Conservation (phyloP, 2,329 filamentous ascomycete species). For the Pseudogymnoascus sp. region DNA sequence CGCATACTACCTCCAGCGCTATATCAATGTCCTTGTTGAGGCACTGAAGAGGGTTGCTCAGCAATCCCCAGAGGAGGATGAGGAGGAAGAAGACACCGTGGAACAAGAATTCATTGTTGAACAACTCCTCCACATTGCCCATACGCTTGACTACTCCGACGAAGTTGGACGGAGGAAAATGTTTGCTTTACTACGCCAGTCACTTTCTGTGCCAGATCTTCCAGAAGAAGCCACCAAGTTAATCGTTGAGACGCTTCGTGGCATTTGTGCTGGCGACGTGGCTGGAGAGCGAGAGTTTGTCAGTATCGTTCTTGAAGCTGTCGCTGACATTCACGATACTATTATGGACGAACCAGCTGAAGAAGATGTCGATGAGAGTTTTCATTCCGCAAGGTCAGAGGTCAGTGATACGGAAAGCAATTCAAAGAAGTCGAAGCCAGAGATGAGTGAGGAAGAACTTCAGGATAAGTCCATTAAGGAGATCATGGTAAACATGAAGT, state of each 20-base stretch:
- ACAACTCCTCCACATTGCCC: slow-evolving; percentile 85
- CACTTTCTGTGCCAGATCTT: slow-evolving; percentile 76
- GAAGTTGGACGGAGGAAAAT: slow-evolving; percentile 93
- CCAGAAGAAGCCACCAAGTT: slow-evolving; percentile 92
- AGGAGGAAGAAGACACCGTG: slow-evolving; percentile 72
- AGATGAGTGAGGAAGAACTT: slow-evolving; percentile 57
- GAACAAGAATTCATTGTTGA: slow-evolving; percentile 95
- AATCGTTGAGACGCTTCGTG: slow-evolving; percentile 71
- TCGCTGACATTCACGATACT: slow-evolving; percentile 93
- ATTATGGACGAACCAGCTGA: slow-evolving; percentile 66
- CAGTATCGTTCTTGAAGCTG: slow-evolving; percentile 80
- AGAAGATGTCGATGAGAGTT: slow-evolving; percentile 69
- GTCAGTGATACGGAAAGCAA: slow-evolving; percentile 59
- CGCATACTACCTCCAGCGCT: slow-evolving; percentile 77
- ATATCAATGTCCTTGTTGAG: slow-evolving; percentile 64
- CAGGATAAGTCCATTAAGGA: slow-evolving; percentile 75
- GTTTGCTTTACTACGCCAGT: slow-evolving; percentile 83
- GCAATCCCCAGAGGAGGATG: slow-evolving; percentile 50
- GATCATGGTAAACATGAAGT: slow-evolving; percentile 97
- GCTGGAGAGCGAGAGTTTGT: slow-evolving; percentile 78
- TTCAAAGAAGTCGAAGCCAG: slow-evolving; percentile 36
- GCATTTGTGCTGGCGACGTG: slow-evolving; percentile 69
- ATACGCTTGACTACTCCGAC: slow-evolving; percentile 94
- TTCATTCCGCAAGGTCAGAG: slow-evolving; percentile 87
- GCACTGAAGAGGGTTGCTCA: slow-evolving; percentile 51